Percentiles rank a stretch among this genome's conserved stretches.
Evolutionary conservation across 257 asterid genomes (phyloP).

Genomic region (Solanum bulbocastanum): DNA sequence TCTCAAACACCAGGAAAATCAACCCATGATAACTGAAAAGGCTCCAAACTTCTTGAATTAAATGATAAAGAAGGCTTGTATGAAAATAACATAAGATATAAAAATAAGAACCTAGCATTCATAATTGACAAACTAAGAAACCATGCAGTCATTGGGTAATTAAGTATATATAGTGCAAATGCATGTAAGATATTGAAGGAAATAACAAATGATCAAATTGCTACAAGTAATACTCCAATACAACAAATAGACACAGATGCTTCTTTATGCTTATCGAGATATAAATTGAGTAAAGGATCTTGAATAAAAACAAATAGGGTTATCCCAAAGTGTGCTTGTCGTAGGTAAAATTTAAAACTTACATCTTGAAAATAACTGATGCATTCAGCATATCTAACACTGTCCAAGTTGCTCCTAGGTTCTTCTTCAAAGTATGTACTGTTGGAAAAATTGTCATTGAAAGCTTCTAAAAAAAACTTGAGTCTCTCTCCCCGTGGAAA

Average conservation of each 20-base stretch:
- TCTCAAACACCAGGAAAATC: not conserved
- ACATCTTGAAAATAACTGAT: constrained; percentile 81
- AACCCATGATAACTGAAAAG: not conserved
- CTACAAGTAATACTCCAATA: not conserved
- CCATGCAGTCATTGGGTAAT: not conserved
- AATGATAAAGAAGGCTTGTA: not conserved
- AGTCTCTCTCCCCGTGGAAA: constrained; percentile 96
- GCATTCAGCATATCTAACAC: constrained; percentile 77
- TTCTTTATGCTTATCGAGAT: not conserved
- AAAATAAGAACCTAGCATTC: not conserved
- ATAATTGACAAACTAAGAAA: not conserved
- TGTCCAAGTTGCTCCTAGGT: constrained; percentile 92
- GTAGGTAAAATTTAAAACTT: constrained; percentile 15
- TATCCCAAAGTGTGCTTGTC: not conserved
- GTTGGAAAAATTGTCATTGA: constrained; percentile 37
- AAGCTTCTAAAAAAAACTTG: constrained; percentile 56
- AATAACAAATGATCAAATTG: not conserved
- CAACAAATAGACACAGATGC: not conserved
- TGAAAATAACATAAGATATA: not conserved
- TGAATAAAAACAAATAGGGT: not conserved
- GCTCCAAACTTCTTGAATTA: not conserved
- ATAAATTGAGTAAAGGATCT: not conserved
- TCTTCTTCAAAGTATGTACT: constrained; percentile 52
- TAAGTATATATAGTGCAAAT: not conserved
- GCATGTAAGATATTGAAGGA: not conserved